Conservation (phyloP, 208 protist genomes). For the Crithidia bombi region DNA sequence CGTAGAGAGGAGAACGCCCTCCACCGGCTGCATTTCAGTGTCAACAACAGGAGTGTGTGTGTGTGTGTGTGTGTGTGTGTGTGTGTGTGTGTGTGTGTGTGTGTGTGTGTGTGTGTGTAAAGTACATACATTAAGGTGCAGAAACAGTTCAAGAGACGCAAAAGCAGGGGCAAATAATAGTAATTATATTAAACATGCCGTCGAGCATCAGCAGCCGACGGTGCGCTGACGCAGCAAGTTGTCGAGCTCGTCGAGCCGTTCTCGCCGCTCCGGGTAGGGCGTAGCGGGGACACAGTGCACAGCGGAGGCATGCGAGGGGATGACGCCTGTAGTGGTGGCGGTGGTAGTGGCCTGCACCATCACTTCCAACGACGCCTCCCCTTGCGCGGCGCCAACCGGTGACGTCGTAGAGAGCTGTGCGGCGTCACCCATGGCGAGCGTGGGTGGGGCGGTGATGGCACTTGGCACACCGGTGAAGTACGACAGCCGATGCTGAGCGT, state of each 20-base stretch:
- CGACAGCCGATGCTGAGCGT: slow-evolving; percentile 1
- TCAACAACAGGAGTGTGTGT: no score
- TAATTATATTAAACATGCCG: no score
- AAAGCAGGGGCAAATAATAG: no score
- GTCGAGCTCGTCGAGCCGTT: slow-evolving; percentile 49
- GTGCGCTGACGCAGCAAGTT: slow-evolving; percentile 37
- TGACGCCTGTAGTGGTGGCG: not conserved
- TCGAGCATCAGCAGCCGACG: slow-evolving; percentile 7
- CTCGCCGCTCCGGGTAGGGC: slow-evolving; percentile 31
- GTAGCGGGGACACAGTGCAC: not conserved
- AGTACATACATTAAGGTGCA: no score
- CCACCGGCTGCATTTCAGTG: no score
- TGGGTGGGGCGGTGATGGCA: not conserved
- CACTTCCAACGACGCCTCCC: not conserved
- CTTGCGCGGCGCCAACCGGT: not conserved
- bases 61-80: slow-evolving; percentile 1
- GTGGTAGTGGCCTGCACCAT: not conserved
- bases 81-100: not conserved
- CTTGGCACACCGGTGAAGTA: slow-evolving; percentile 24
- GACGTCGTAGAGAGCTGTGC: not conserved
- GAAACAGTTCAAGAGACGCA: no score
- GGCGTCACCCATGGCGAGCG: not conserved
- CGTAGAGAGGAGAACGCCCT: no score
- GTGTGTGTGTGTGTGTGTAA: no score
- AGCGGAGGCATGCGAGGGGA: not conserved